Evolutionary conservation across 2,329 filamentous ascomycete species (phyloP).

Genomic region (Venturiaceae sp.): DNA sequence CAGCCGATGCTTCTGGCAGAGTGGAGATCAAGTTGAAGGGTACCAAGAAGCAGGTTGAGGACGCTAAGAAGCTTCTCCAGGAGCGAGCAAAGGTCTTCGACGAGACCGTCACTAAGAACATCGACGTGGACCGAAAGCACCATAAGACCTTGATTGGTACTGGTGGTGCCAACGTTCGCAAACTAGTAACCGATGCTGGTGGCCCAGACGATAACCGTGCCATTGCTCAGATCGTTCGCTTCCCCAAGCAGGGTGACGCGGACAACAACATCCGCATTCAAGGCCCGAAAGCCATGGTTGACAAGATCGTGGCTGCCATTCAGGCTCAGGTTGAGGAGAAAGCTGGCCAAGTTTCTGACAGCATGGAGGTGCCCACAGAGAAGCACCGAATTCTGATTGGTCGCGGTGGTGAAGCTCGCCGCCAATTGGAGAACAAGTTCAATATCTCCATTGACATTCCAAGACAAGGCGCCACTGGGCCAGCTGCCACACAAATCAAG

Average conservation of each 20-base stretch:
- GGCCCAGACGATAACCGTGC: conserved; percentile 79
- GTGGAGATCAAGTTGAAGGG: conserved; percentile 90
- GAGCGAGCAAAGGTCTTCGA: conserved; percentile 83
- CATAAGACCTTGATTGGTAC: conserved; percentile 84
- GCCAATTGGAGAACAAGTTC: conserved; percentile 77
- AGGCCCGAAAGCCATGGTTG: conserved; percentile 72
- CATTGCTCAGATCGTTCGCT: conserved; percentile 83
- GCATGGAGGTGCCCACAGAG: conserved; percentile 72
- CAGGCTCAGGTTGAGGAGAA: conserved; percentile 72
- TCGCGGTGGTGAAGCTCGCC: conserved; percentile 78
- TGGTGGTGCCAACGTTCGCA: conserved; percentile 73
- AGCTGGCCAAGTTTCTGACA: conserved; percentile 70
- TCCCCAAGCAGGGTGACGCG: conserved; percentile 79
- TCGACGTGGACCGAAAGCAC: conserved; percentile 91
- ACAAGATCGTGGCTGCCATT: conserved; percentile 79
- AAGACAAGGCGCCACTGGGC: conserved; percentile 58
- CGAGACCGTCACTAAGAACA: conserved; percentile 71
- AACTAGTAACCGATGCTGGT: conserved; percentile 79
- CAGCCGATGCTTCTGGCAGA: conserved; percentile 51
- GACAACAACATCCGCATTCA: conserved; percentile 72
- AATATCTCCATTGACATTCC: conserved; percentile 83
- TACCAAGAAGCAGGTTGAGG: conserved; percentile 80
- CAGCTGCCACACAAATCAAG: conserved; percentile 75
- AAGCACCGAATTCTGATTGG: conserved; percentile 91
- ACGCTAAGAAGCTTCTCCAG: conserved; percentile 82